phyloP scores from a whole-genome alignment of 1,139 yeast genomes.

The Candida gigantensis region DNA sequence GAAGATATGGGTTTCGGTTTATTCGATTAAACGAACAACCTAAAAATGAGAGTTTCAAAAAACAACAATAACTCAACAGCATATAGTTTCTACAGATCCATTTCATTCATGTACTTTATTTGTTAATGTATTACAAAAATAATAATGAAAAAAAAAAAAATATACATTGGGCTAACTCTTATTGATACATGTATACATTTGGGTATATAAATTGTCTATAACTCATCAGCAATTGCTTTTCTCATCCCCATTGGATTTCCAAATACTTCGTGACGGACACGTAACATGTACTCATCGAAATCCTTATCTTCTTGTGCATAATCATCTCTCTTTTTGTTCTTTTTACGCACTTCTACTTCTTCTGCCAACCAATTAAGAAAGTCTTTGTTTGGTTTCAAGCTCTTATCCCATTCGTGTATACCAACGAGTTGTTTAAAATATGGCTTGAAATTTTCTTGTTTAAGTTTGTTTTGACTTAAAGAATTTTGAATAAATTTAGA shows the following conservation, averaged over 20 bases:
- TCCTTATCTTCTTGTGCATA: conserved; percentile 29
- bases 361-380: conserved; percentile 65
- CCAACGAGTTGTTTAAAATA: conserved; percentile 47
- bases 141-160: not conserved
- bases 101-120: conserved; percentile 1
- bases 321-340: conserved; percentile 30
- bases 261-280: conserved; percentile 68
- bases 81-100: not conserved
- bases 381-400: conserved; percentile 27
- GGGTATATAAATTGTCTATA: conserved; percentile 26
- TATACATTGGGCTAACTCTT: conserved; percentile 1
- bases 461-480: conserved; percentile 22
- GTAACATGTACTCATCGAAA: conserved; percentile 49
- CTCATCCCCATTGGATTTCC: conserved; percentile 78
- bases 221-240: conserved; percentile 57
- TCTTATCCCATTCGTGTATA: conserved; percentile 27
- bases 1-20: conserved; percentile 57
- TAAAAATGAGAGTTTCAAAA: too few species aligned
- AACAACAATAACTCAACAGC: not conserved
- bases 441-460: conserved; percentile 37
- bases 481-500: conserved; percentile 34
- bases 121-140: conserved; percentile 2
- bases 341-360: conserved; percentile 46
- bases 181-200: too few species aligned
- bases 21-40: too few species aligned